Conservation (phyloP, 106 monocot species). For the Narthecium ossifragum region DNA sequence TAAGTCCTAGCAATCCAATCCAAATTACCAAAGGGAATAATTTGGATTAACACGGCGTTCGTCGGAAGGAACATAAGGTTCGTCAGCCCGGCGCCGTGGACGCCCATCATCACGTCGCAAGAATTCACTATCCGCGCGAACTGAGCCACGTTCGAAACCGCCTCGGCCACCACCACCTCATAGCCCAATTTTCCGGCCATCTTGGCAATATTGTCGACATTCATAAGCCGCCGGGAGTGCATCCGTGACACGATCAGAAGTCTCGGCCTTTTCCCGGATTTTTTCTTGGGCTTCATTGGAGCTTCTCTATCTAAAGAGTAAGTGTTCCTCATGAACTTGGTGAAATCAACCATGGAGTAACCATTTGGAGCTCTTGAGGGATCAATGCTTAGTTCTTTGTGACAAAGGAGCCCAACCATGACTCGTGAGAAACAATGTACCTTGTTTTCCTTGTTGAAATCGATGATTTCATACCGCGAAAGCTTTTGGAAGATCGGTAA, state of each 20-base stretch:
- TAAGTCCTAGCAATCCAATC: conserved; percentile 8
- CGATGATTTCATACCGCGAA: conserved; percentile 22
- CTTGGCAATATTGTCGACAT: conserved; percentile 16
- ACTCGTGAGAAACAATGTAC: conserved; percentile 25
- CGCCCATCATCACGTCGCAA: conserved; percentile 49
- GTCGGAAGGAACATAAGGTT: conserved; percentile 47
- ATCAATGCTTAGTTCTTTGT: conserved; percentile 28
- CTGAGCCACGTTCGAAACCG: conserved; percentile 3
- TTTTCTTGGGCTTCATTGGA: neutral
- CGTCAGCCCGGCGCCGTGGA: conserved; percentile 56
- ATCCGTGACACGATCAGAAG: conserved; percentile 46
- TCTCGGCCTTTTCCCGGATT: conserved; percentile 12
- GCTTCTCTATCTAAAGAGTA: conserved; percentile 19
- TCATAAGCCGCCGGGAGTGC: conserved; percentile 27
- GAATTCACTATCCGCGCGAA: conserved; percentile 51
- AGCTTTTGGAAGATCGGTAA: conserved; percentile 19
- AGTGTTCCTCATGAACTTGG: conserved; percentile 4
- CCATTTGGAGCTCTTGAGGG: conserved; percentile 14
- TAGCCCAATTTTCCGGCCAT: conserved; percentile 28
- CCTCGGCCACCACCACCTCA: conserved; percentile 25
- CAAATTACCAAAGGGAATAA: conserved; percentile 37
- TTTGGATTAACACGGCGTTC: conserved; percentile 19
- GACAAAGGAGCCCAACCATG: conserved; percentile 23
- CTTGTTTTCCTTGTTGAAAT: conserved; percentile 19
- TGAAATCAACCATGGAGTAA: conserved; percentile 32